phyloP scores from a whole-genome alignment of 108 stramenopile genomes.

The Nitzschia putrida region DNA sequence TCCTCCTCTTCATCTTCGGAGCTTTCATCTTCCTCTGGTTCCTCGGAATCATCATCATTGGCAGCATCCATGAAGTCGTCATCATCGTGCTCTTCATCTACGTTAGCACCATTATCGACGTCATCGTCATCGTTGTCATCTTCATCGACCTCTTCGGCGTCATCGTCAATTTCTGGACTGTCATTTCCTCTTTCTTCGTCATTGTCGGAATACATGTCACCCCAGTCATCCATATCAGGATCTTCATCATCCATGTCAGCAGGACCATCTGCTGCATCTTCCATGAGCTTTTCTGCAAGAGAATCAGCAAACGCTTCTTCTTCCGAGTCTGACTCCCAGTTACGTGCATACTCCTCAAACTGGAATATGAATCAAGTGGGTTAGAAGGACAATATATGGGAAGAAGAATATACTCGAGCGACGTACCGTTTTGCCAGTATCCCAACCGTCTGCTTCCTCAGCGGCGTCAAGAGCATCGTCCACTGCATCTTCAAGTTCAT shows the following conservation, averaged over 20 bases:
- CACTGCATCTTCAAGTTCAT: constrained; percentile 50
- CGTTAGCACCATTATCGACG: constrained; percentile 32
- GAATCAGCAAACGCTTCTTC: constrained; percentile 90
- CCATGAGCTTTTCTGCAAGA: constrained; percentile 89
- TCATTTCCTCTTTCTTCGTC: constrained; percentile 36
- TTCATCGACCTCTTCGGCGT: constrained; percentile 29
- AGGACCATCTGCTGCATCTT: constrained; percentile 53
- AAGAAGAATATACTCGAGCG: neutral
- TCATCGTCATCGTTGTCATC: constrained; percentile 20
- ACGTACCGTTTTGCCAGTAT: constrained; percentile 25
- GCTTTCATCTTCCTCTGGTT: constrained; percentile 45
- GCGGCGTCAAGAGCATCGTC: constrained; percentile 58
- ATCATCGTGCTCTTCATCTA: constrained; percentile 29
- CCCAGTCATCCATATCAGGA: constrained; percentile 91
- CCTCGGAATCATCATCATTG: constrained; percentile 34
- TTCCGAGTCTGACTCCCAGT: constrained; percentile 72
- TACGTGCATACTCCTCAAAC: constrained; percentile 51
- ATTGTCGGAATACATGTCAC: constrained; percentile 65
- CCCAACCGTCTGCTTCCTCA: constrained; percentile 41
- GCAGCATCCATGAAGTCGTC: constrained; percentile 52
- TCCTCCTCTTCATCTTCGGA: constrained; percentile 49
- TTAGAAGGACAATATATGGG: neutral
- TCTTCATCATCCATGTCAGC: constrained; percentile 89
- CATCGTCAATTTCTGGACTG: constrained; percentile 14
- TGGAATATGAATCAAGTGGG: neutral